Evolutionary conservation across 345 rosid genomes (phyloP).

Genomic region (Bruguiera gymnorhiza): DNA sequence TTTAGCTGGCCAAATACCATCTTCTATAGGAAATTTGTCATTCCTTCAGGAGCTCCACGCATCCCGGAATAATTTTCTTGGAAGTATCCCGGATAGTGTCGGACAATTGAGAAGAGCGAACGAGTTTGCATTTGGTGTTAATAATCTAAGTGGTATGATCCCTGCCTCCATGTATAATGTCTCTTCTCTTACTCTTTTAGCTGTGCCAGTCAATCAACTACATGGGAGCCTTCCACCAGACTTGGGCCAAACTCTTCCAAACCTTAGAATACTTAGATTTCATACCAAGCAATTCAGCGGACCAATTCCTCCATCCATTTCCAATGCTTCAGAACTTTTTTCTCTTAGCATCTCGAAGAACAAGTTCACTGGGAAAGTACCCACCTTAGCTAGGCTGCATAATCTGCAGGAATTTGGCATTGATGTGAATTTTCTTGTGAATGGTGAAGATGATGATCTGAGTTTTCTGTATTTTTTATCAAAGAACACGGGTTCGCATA

Average conservation of each 20-base stretch:
- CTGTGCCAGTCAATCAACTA: not conserved
- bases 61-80: too few relatives aligned
- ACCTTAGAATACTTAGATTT: not conserved
- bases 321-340: too few relatives aligned
- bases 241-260: conserved; percentile 22
- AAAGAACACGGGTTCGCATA: too few relatives aligned
- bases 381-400: not conserved
- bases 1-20: conserved; percentile 12
- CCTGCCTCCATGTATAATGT: conserved; percentile 21
- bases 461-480: conserved; percentile 11
- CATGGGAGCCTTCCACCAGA: conserved; percentile 9
- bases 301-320: too few relatives aligned
- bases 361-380: too few relatives aligned
- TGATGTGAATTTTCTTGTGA: not conserved
- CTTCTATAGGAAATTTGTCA: too few relatives aligned
- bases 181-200: not conserved
- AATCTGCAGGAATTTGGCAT: not conserved
- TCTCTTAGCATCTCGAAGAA: too few relatives aligned
- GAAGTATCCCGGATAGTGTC: too few relatives aligned
- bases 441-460: not conserved
- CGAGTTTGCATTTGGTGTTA: too few relatives aligned
- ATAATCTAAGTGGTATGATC: conserved; percentile 1
- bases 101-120: too few relatives aligned
- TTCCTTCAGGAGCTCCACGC: too few relatives aligned
- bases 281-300: too few relatives aligned